These are phyloP conservation scores for Primulina eburnea DNA, from an alignment of 257 asterid species.

Conservation along the genomic window DNA sequence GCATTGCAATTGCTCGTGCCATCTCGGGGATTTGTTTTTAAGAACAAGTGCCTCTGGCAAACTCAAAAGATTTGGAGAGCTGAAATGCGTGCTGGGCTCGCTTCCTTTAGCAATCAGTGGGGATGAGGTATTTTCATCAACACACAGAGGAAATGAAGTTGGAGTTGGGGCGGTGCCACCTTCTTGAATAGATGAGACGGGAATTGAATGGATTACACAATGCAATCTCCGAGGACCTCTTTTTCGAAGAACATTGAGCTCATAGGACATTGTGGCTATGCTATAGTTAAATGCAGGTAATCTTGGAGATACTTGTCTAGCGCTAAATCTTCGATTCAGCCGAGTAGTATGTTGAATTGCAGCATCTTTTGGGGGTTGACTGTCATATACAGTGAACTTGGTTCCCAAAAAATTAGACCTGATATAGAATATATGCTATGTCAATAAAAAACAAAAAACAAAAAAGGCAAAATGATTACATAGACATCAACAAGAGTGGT, in stretches of 20 bases:
- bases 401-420: constrained; percentile 95
- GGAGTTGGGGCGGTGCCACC: constrained; percentile 94
- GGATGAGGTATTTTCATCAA: constrained; percentile 37
- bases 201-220: constrained; percentile 69
- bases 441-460: neutral
- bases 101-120: constrained; percentile 30
- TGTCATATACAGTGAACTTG: constrained; percentile 76
- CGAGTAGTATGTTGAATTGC: constrained; percentile 38
- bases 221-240: constrained; percentile 95
- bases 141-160: constrained; percentile 42
- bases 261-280: constrained; percentile 62
- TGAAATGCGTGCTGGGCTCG: constrained; percentile 29
- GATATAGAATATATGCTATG: constrained; percentile 18
- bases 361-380: constrained; percentile 63
- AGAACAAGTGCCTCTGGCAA: constrained; percentile 55
- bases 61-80: constrained; percentile 31
- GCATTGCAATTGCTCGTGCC: constrained; percentile 96
- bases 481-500: neutral
- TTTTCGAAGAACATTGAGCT: constrained; percentile 83
- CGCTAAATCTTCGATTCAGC: constrained; percentile 61
- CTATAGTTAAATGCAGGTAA: constrained; percentile 67
- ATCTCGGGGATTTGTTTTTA: constrained; percentile 81
- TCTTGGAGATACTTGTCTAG: constrained; percentile 78
- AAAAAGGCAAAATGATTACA: too few species aligned
- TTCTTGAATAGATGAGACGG: constrained; percentile 68